phyloP scores from a whole-genome alignment of 306 rosid genomes.

The Trifolium pratense region DNA sequence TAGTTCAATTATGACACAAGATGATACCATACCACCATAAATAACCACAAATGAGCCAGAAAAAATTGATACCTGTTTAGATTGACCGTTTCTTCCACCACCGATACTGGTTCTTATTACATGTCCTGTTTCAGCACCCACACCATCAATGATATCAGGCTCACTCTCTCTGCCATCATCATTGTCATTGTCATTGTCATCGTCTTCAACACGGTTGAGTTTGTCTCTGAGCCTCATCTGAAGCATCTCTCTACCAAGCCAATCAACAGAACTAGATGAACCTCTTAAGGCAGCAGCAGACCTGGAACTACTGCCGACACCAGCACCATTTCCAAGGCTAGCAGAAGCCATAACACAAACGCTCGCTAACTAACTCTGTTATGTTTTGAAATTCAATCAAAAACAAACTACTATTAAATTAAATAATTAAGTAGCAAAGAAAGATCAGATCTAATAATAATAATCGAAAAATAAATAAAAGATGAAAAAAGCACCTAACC shows the following conservation, averaged over 20 bases:
- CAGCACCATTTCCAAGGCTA: constrained; percentile 64
- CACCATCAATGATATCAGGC: constrained; percentile 83
- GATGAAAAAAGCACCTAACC: neutral
- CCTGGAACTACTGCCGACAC: constrained; percentile 92
- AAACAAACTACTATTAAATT: too few species aligned
- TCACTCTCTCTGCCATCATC: constrained; percentile 83
- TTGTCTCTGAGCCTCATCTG: constrained; percentile 84
- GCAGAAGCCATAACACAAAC: constrained; percentile 78
- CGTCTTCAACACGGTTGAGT: constrained; percentile 35
- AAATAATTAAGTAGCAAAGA: neutral
- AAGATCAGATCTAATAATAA: constrained; percentile 43
- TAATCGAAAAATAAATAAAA: neutral
- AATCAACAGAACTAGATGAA: constrained; percentile 88
- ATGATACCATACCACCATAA: constrained; percentile 16
- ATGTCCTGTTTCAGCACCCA: constrained; percentile 93
- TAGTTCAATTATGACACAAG: neutral
- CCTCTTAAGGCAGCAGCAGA: constrained; percentile 86
- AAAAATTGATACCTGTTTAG: constrained; percentile 70
- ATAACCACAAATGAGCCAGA: neutral
- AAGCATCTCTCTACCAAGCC: constrained; percentile 99
- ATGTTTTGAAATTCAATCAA: neutral
- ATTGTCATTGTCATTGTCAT: constrained; percentile 50
- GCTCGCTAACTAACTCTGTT: constrained; percentile 29
- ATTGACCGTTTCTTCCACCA: constrained; percentile 84
- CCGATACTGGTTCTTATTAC: constrained; percentile 76